A percentile compares a stretch with the other conserved stretches of the same genome.
phyloP scores from a whole-genome alignment of 2,329 filamentous ascomycete species.

The Coniella vitis region DNA sequence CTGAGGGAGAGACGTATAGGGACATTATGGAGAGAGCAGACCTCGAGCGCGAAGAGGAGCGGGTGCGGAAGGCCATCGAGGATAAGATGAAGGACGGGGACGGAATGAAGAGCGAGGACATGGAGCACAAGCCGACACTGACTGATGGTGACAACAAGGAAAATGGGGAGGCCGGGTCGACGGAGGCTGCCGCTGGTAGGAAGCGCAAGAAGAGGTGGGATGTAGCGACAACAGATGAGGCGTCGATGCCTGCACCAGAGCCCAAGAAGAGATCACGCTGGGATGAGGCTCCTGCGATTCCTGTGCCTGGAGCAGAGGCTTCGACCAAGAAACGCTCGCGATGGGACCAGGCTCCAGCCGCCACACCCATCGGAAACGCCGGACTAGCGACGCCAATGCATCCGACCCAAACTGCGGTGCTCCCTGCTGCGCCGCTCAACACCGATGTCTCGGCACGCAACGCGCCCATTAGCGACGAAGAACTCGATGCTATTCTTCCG shows the following conservation, averaged over 20 bases:
- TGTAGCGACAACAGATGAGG: constrained; percentile 53
- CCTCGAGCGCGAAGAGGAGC: constrained; percentile 86
- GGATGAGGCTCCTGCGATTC: constrained; percentile 68
- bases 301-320: constrained; percentile 46
- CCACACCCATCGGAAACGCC: constrained; percentile 66
- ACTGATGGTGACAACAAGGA: constrained; percentile 70
- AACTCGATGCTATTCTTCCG: constrained; percentile 85
- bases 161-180: constrained; percentile 62
- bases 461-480: constrained; percentile 81
- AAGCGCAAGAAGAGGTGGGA: constrained; percentile 98
- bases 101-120: constrained; percentile 48
- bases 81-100: constrained; percentile 56
- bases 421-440: constrained; percentile 59
- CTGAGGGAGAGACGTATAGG: constrained; percentile 73
- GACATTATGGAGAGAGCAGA: constrained; percentile 89
- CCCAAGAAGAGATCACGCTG: constrained; percentile 77
- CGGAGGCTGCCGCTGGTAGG: constrained; percentile 56
- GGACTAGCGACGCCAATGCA: constrained; percentile 76
- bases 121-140: constrained; percentile 69
- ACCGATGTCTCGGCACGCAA: constrained; percentile 76
- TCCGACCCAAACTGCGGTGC: constrained; percentile 51
- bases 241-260: constrained; percentile 36
- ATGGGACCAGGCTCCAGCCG: constrained; percentile 85
- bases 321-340: constrained; percentile 67
- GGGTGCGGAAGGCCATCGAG: constrained; percentile 72